Evolutionary conservation across 345 rosid genomes (phyloP).

Genomic region (Rhodamnia rubescens): DNA sequence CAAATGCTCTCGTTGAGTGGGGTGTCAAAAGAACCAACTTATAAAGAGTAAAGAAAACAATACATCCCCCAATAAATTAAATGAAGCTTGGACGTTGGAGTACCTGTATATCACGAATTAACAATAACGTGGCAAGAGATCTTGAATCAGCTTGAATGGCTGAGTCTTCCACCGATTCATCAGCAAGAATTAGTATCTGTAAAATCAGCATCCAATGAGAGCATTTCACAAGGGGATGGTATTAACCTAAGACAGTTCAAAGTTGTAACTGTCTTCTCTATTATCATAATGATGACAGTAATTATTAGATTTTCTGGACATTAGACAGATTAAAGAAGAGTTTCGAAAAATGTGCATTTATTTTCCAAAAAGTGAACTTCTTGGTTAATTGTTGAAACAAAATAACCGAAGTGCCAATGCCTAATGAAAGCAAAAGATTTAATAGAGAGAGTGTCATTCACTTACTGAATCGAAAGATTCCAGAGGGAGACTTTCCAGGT

Average conservation of each 20-base stretch:
- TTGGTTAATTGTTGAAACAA: neutral
- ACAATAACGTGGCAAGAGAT: slow-evolving; percentile 59
- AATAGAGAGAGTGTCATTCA: neutral
- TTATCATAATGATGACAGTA: neutral
- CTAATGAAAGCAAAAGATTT: neutral
- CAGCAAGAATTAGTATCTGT: slow-evolving; percentile 69
- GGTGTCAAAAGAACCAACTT: neutral
- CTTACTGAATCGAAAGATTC: slow-evolving; percentile 67
- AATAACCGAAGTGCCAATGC: neutral
- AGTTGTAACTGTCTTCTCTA: neutral
- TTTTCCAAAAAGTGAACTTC: neutral
- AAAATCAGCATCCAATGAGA: neutral
- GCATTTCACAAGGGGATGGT: neutral
- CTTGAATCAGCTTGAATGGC: slow-evolving; percentile 81
- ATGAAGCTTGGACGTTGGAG: neutral
- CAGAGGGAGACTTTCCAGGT: slow-evolving; percentile 68
- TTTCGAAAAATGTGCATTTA: neutral
- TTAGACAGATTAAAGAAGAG: neutral
- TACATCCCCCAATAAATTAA: neutral
- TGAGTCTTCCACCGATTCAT: slow-evolving; percentile 70
- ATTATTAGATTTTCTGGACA: neutral
- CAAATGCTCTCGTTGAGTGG: neutral
- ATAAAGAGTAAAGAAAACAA: neutral
- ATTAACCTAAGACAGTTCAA: neutral
- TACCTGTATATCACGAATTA: slow-evolving; percentile 82